Conservation (phyloP, 2,329 filamentous ascomycete genomes). For the Paramyrothecium roridum region DNA sequence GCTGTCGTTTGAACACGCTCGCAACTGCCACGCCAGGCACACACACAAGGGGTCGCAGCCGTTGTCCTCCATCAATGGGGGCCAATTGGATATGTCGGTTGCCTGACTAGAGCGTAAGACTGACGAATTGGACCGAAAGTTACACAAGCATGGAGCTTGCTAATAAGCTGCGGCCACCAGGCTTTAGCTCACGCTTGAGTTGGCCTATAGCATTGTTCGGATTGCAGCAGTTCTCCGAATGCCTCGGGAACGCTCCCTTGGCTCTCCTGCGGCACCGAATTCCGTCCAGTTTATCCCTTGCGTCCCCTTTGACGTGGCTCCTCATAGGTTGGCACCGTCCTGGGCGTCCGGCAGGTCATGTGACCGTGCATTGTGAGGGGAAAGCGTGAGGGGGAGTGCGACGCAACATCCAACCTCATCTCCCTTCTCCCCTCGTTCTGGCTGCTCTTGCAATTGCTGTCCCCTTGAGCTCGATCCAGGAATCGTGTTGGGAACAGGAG, state of each 20-base stretch:
- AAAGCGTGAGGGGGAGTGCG: constrained; percentile 16
- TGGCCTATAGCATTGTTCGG: too few relatives aligned
- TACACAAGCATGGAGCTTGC: too few relatives aligned
- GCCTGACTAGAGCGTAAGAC: neutral
- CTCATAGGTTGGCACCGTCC: neutral
- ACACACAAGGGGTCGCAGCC: neutral
- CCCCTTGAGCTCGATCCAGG: neutral
- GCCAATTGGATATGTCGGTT: neutral
- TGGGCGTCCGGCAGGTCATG: constrained; percentile 17
- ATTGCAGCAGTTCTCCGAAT: too few relatives aligned
- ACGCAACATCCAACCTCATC: constrained; percentile 15
- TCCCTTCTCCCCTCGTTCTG: neutral
- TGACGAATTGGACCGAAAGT: neutral
- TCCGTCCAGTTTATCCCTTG: neutral
- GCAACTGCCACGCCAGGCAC: too few relatives aligned
- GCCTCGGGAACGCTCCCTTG: too few relatives aligned
- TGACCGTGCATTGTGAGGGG: constrained; percentile 25
- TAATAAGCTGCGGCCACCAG: neutral
- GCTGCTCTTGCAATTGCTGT: neutral
- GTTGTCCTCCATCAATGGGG: neutral
- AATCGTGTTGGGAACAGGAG: neutral
- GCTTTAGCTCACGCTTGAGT: neutral
- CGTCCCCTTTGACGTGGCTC: neutral
- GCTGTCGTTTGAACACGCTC: too few relatives aligned
- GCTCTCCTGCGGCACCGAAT: too few relatives aligned